Evolutionary conservation across 805 yeast genomes (phyloP), one percentile per base, ranked within the genome.

Genomic region (Danielia reshetovae): DNA sequence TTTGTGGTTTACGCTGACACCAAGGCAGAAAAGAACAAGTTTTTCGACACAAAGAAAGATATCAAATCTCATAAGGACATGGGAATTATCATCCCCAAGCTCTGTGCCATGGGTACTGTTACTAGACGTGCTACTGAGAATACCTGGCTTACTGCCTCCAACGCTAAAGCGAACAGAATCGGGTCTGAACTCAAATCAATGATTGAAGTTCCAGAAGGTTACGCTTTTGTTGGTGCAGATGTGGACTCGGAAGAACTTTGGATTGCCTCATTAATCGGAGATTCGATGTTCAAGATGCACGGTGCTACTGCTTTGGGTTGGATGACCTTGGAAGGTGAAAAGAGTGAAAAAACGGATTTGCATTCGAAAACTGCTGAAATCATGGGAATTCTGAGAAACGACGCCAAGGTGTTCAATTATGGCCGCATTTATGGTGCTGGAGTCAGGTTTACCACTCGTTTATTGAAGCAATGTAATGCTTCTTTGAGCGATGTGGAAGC

Each of bases 381-480:
- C 46, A 61, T 93, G 54, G 95, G 95, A 0, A 89, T 94, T 33
- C 77, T 85, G 17, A 72, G 99, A 57, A 79, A 82, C 49, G 95
- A 93, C 43, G 98, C 98, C 5, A 93, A 93, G 51, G 77, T 89
- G 7, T 94, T 93, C 70, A 93, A 93, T 55, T 93, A 93, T 61
- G 97, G 98, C 19, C 73, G 99, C 42, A 93, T 93, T 27, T 93
- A 93, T 60, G 99, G 99, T 15, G 98, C 99, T 0, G 99, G 99
- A 2, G 79, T 82, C 13, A 83, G 79, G 48, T 93, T 88, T 62
- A 96, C 98, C 0, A 74, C 87, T 0, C 75, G 83, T n/a, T 62
- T 89, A 27, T 66, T 93, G 41, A 82, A 85, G 48, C 88, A 84
- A 52, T 89, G 88, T 61, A 87, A 88, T 51, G 84, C 94, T 0